Conservation (phyloP, 805 yeast genomes). For the Debaryomyces prosopidis region DNA sequence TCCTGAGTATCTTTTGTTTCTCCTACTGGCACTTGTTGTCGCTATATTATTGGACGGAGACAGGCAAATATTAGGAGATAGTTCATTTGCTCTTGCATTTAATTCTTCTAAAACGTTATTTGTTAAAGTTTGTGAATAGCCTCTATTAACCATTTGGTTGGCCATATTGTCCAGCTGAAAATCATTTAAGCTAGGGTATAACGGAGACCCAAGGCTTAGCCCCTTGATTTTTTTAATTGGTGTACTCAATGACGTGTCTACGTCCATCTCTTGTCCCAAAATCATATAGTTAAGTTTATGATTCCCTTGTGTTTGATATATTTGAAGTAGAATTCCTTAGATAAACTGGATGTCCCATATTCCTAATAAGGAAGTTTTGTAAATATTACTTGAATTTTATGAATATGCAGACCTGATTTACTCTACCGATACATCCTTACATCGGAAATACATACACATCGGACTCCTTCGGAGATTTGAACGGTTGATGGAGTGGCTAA, state of each 20-base stretch:
- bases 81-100: conserved; percentile 40
- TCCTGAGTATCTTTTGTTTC: conserved; percentile 32
- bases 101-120: conserved; percentile 47
- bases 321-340: no score
- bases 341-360: background rate
- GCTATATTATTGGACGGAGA: conserved; percentile 12
- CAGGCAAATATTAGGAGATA: conserved; percentile 20
- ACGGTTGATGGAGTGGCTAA: no score
- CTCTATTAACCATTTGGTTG: conserved; percentile 38
- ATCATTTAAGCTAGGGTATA: conserved; percentile 10
- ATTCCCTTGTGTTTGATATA: background rate
- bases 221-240: conserved; percentile 41
- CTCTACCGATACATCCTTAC: no score
- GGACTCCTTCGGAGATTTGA: background rate
- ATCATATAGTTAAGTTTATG: background rate
- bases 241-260: conserved; percentile 27
- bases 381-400: background rate
- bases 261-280: conserved; percentile 6
- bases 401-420: no score
- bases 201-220: conserved; percentile 34
- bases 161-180: conserved; percentile 7
- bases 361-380: conserved; percentile 7
- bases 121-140: conserved; percentile 49
- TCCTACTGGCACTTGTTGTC: conserved; percentile 1
- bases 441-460: background rate